Percentiles rank a stretch among this genome's conserved stretches.
Conservation (phyloP, 495 filamentous ascomycete species). For the Hamigera avellanea region DNA sequence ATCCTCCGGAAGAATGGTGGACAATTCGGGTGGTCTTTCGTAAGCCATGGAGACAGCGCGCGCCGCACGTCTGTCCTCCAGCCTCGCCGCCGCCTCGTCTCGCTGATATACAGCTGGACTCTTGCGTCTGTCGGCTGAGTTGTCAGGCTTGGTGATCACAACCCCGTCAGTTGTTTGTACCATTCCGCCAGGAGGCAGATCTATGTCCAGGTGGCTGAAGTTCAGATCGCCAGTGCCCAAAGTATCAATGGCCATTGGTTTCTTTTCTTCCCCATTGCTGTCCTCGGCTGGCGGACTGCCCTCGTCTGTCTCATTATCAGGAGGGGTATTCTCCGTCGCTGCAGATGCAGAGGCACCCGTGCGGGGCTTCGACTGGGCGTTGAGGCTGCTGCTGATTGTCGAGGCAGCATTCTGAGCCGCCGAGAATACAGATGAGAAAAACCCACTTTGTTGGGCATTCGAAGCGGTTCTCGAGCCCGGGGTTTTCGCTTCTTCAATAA, state of each 20-base stretch:
- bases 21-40: constrained; percentile 29
- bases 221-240: constrained; percentile 81
- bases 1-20: constrained; percentile 17
- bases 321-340: constrained; percentile 14
- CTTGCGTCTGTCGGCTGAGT: constrained; percentile 23
- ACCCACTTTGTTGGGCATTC: constrained; percentile 45
- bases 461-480: constrained; percentile 24
- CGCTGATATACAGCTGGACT: constrained; percentile 26
- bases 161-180: constrained; percentile 27
- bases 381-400: constrained; percentile 70
- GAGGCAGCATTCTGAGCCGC: constrained; percentile 92
- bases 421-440: constrained; percentile 89
- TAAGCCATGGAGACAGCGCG: constrained; percentile 53
- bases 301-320: constrained; percentile 15
- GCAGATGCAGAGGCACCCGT: constrained; percentile 14
- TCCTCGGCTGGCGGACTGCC: constrained; percentile 8
- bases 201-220: constrained; percentile 59
- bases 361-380: constrained; percentile 35
- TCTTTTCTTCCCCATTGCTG: constrained; percentile 35
- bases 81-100: constrained; percentile 42
- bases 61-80: constrained; percentile 46
- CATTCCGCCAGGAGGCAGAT: constrained; percentile 24
- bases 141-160: constrained; percentile 28
- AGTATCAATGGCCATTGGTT: constrained; percentile 75
- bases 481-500: constrained; percentile 49